These are phyloP conservation scores for Debaryomyces nepalensis DNA, from an alignment of 1,139 yeast species.

Conservation along the genomic window DNA sequence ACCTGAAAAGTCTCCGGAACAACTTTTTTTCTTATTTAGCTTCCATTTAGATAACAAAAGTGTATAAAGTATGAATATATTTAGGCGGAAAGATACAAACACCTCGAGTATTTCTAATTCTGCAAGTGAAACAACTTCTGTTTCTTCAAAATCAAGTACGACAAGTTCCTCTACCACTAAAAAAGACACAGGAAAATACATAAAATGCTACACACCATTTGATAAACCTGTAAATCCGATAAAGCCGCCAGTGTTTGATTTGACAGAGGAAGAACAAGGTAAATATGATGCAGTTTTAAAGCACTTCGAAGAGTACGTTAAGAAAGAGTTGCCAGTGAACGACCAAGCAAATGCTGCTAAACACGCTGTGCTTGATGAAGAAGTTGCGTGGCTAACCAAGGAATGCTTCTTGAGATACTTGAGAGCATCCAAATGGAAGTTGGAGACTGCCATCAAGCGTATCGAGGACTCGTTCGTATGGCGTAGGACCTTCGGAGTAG, in stretches of 20 bases:
- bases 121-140: slow-evolving; percentile 21
- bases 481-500: slow-evolving; percentile 92
- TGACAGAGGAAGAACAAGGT: slow-evolving; percentile 33
- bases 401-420: slow-evolving; percentile 88
- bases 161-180: slow-evolving; percentile 17
- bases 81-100: slow-evolving; percentile 21
- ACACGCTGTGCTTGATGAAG: slow-evolving; percentile 48
- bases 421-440: slow-evolving; percentile 90
- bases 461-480: slow-evolving; percentile 78
- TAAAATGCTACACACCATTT: slow-evolving; percentile 46
- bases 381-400: slow-evolving; percentile 87
- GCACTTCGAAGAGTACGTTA: slow-evolving; percentile 29
- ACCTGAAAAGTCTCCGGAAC: too few relatives aligned
- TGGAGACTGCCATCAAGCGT: slow-evolving; percentile 70
- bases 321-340: slow-evolving; percentile 28
- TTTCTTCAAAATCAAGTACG: slow-evolving; percentile 20
- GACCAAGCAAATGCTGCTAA: slow-evolving; percentile 26
- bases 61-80: slow-evolving; percentile 24
- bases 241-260: slow-evolving; percentile 33
- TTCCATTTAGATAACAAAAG: neutral
- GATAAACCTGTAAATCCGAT: slow-evolving; percentile 45
- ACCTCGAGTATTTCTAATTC: slow-evolving; percentile 15
- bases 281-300: slow-evolving; percentile 32
- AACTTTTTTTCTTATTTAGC: too few relatives aligned
- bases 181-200: slow-evolving; percentile 21